A percentile compares a stretch with the other conserved stretches of the same genome.
These are phyloP conservation scores for Kwoniella sp. DNA, from an alignment of 768 basidiomycete species.

Conservation along the genomic window DNA sequence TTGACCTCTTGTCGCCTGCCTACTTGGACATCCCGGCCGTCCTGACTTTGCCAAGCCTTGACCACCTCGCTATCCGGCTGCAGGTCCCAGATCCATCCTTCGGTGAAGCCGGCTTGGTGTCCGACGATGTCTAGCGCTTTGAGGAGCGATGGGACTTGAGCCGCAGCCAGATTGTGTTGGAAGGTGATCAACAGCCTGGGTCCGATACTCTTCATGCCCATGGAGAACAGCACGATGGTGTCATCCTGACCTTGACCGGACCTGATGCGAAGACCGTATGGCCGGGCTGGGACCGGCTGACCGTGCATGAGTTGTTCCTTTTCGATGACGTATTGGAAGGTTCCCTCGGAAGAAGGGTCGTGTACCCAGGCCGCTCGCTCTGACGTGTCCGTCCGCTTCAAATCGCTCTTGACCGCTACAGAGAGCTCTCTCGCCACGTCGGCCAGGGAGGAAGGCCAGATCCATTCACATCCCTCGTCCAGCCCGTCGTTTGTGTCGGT, in stretches of 20 bases:
- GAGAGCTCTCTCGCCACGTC: neutral
- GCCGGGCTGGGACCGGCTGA: neutral
- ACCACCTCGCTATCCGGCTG: neutral
- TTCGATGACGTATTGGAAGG: slow-evolving; percentile 3
- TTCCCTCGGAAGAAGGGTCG: slow-evolving; percentile 15
- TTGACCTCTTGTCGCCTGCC: slow-evolving; percentile 16
- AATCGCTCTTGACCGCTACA: neutral
- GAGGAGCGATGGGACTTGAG: slow-evolving; percentile 16
- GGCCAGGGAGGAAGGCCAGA: slow-evolving; percentile 7
- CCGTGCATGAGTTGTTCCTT: slow-evolving; percentile 2
- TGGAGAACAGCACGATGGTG: slow-evolving; percentile 27
- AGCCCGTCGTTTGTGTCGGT: neutral
- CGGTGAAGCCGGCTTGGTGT: slow-evolving; percentile 8
- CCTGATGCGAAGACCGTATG: neutral
- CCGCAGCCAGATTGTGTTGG: slow-evolving; percentile 12
- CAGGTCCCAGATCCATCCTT: slow-evolving; percentile 33
- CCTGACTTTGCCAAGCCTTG: slow-evolving; percentile 10
- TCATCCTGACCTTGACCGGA: slow-evolving; percentile 2
- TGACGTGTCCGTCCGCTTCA: slow-evolving; percentile 1
- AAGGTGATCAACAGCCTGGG: slow-evolving; percentile 21
- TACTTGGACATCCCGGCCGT: slow-evolving; percentile 2
- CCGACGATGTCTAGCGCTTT: slow-evolving; percentile 20
- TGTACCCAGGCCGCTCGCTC: neutral
- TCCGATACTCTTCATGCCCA: slow-evolving; percentile 10
- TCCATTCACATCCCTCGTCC: slow-evolving; percentile 7